Conservation (phyloP, 352 stramenopile species). For the Pythium coloratum region DNA sequence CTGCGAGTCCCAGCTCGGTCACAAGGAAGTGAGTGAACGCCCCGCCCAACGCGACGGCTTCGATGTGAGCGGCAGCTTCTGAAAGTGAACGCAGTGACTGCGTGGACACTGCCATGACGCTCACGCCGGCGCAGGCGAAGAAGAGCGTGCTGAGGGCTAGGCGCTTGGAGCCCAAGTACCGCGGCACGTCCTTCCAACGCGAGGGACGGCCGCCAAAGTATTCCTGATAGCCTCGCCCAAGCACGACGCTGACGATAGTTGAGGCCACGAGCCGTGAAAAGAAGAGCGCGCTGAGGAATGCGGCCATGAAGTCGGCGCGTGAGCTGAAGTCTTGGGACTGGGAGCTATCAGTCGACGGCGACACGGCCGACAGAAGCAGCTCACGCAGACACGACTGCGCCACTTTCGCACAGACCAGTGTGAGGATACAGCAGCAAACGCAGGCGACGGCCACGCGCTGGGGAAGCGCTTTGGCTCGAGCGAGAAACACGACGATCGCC, state of each 20-base stretch:
- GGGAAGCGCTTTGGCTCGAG: constrained; percentile 32
- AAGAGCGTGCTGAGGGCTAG: constrained; percentile 62
- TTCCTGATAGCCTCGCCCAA: constrained; percentile 51
- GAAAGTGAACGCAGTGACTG: constrained; percentile 44
- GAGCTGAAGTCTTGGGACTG: neutral
- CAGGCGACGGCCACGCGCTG: constrained; percentile 33
- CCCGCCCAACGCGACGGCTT: constrained; percentile 39
- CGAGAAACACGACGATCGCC: constrained; percentile 48
- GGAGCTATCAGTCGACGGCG: neutral
- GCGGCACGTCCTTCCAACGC: constrained; percentile 50
- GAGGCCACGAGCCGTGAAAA: constrained; percentile 34
- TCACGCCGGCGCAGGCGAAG: constrained; percentile 37
- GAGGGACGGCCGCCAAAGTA: constrained; percentile 49
- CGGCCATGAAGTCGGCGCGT: constrained; percentile 29
- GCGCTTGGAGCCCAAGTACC: constrained; percentile 64
- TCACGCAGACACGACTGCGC: constrained; percentile 41
- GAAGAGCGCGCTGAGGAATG: constrained; percentile 55
- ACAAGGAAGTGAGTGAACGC: constrained; percentile 51
- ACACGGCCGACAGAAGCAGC: neutral
- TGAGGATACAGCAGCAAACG: constrained; percentile 50
- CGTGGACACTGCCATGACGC: constrained; percentile 38
- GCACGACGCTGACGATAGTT: constrained; percentile 34
- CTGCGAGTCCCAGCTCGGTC: constrained; percentile 14
- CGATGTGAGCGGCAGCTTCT: constrained; percentile 49
- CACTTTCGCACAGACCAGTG: constrained; percentile 49